Conservation (phyloP, 208 protist species). For the Trypanosoma caninum region DNA sequence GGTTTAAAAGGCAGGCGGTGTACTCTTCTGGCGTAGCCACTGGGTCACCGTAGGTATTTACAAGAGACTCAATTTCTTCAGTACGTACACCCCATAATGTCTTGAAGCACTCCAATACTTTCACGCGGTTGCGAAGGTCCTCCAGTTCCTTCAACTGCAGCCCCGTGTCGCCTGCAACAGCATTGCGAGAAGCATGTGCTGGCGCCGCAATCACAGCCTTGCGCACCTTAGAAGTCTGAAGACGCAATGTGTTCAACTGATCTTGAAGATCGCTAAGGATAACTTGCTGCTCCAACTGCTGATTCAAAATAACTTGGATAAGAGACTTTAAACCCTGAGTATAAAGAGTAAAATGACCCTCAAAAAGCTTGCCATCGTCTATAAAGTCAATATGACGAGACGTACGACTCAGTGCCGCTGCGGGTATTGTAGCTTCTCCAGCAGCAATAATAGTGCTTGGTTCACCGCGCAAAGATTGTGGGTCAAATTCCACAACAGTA, state of each 20-base stretch:
- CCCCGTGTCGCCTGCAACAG: not conserved
- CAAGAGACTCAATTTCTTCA: constrained; percentile 58
- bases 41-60: constrained; percentile 70
- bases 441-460: constrained; percentile 6
- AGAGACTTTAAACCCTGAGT: constrained; percentile 75
- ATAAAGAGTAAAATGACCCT: constrained; percentile 87
- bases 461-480: constrained; percentile 12
- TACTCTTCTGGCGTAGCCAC: constrained; percentile 77
- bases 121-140: constrained; percentile 43
- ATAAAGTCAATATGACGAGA: constrained; percentile 57
- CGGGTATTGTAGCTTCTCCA: constrained; percentile 26
- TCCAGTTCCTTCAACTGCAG: constrained; percentile 7
- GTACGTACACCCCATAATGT: constrained; percentile 63
- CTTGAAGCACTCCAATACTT: constrained; percentile 63
- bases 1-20: constrained; percentile 66
- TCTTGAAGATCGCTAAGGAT: constrained; percentile 81
- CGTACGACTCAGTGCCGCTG: constrained; percentile 16
- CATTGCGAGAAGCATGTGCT: not conserved
- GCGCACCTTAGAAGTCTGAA: constrained; percentile 30
- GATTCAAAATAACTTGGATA: constrained; percentile 72
- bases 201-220: not conserved
- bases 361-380: constrained; percentile 88
- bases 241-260: constrained; percentile 59
- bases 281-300: constrained; percentile 69
- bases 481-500: constrained; percentile 27